Evolutionary conservation across 306 rosid genomes (phyloP).

Genomic region (Rosa persica): DNA sequence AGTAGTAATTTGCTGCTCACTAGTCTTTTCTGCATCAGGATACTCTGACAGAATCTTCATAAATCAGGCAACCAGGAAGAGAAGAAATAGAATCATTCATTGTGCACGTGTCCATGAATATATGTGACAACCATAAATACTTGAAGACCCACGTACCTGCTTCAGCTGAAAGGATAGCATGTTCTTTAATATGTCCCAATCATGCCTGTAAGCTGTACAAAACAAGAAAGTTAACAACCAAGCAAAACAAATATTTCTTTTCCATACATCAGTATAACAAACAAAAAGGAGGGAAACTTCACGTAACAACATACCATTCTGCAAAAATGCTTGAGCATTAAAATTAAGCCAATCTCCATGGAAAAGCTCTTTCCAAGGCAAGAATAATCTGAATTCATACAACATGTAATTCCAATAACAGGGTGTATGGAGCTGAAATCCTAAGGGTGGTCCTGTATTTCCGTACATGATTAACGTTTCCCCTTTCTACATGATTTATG

Average conservation of each 20-base stretch:
- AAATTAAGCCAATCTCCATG: too few relatives aligned
- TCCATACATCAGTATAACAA: background rate
- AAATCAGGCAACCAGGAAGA: conserved; percentile 15
- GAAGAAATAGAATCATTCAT: conserved; percentile 1
- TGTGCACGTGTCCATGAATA: background rate
- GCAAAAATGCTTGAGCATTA: too few relatives aligned
- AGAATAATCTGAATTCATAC: too few relatives aligned
- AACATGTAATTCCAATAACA: too few relatives aligned
- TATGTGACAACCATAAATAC: background rate
- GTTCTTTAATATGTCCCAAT: conserved; percentile 84
- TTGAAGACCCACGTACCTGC: conserved; percentile 68
- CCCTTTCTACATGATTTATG: too few relatives aligned
- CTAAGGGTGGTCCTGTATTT: too few relatives aligned
- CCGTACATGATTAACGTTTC: too few relatives aligned
- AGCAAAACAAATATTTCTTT: background rate
- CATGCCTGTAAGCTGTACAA: conserved; percentile 58
- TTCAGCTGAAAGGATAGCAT: conserved; percentile 82
- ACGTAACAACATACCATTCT: too few relatives aligned
- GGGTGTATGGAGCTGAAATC: too few relatives aligned
- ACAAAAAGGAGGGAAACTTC: too few relatives aligned
- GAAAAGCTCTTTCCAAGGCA: too few relatives aligned
- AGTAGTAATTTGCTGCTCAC: conserved; percentile 66
- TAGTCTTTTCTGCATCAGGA: conserved; percentile 64
- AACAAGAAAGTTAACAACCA: conserved; percentile 4
- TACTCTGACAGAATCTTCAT: conserved; percentile 72